These are phyloP conservation scores for Boletus bicolor DNA, from an alignment of 768 basidiomycete genomes.

Conservation along the genomic window DNA sequence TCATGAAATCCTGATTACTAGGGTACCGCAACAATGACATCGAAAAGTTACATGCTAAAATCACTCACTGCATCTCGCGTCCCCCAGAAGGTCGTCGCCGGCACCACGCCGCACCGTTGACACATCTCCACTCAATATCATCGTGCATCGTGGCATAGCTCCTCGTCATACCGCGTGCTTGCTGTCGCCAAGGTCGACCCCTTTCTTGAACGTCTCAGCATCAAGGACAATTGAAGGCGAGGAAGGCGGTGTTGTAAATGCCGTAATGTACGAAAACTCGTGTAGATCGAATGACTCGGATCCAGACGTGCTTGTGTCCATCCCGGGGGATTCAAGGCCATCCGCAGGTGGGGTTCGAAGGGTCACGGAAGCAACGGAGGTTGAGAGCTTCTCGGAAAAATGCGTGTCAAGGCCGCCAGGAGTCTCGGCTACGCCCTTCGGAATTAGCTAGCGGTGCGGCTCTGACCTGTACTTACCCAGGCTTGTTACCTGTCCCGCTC, in stretches of 20 bases:
- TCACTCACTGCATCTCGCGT: not conserved
- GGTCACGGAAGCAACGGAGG: conserved; percentile 12
- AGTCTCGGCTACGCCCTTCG: conserved; percentile 2
- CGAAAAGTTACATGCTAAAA: conserved; percentile 17
- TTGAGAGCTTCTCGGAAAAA: conserved; percentile 2
- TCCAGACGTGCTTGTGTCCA: conserved; percentile 7
- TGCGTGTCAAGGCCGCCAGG: not conserved
- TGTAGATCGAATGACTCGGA: conserved; percentile 24
- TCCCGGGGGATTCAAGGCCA: conserved; percentile 11
- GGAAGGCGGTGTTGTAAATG: conserved; percentile 30
- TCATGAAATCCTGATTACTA: conserved; percentile 21
- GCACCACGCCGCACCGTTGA: conserved; percentile 1
- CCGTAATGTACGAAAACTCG: conserved; percentile 32
- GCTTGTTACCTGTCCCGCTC: conserved; percentile 12
- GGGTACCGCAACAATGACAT: conserved; percentile 7
- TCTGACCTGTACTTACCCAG: not conserved
- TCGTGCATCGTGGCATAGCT: conserved; percentile 1
- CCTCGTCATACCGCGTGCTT: conserved; percentile 13
- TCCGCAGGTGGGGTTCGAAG: conserved; percentile 1
- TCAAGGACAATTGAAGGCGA: conserved; percentile 20
- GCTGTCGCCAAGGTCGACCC: conserved; percentile 3
- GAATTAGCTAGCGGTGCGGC: not conserved
- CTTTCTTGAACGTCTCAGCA: conserved; percentile 10
- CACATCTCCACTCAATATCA: conserved; percentile 12
- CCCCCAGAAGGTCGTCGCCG: not conserved